Base-by-base conservation (phyloP, 352 stramenopile genomes). In the Thraustochytrium sp. region DNA sequence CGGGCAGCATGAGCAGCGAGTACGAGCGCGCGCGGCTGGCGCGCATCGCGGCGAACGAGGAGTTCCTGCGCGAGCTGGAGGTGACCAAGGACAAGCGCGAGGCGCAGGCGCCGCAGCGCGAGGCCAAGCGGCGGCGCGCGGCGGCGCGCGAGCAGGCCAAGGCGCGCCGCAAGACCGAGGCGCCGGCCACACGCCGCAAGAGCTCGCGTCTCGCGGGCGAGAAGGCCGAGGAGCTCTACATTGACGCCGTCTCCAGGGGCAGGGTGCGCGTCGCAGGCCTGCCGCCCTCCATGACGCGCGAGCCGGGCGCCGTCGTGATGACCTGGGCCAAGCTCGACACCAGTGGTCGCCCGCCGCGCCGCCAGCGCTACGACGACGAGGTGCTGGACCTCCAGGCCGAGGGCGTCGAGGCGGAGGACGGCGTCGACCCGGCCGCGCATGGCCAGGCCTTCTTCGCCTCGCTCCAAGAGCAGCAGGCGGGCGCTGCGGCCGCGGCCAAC, bases 401-500 rank as follows among this genome's bases (percentile, higher is more conserved):
- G 62, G 37, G 26, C 18, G 63, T 13, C 23, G 63, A 42, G 29
- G 34, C 23, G 31, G 26, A 75, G 36, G 31, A 29, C n/a, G 59
- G 59, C 40, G 59, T 44, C 36, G 59, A 72, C 59, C 26, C 42
- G n/a, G n/a, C n/a, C 11, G 59, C 21, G 36, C 36, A 72, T 26
- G 65, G 65, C 29, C 68, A 77, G 42, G 65, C 42, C 0, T 77
- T 77, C 49, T 77, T 77, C 46, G 65, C 29, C 9, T 77, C 65
- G 9, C 65, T 73, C 9, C 26, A 77, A 36, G 26, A 77, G 46
- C 9, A 77, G 13, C 11, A 62, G 42, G 49, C 49, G 49, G 49
- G 18, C 18, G 26, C 18, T 26, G 49, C 18, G 18, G 26, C 49
- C 18, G 49, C 26, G 49, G 49, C 49, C 18, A 18, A 55, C 16